phyloP scores from a whole-genome alignment of 2,329 filamentous ascomycete species.

The Fusarium ambrosium region DNA sequence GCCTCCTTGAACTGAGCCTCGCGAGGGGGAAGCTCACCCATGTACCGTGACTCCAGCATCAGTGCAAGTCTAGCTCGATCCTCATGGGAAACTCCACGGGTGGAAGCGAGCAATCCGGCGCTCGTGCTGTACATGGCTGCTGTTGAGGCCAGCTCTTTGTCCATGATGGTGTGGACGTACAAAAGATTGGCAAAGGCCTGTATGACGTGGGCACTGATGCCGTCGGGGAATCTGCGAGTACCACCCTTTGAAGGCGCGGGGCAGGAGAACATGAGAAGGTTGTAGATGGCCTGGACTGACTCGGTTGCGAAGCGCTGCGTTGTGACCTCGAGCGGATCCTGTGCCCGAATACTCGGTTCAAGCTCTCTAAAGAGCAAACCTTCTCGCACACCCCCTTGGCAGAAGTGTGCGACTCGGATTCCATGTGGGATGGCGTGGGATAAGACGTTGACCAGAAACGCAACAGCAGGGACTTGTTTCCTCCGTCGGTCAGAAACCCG shows the following conservation, averaged over 20 bases:
- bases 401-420: slow-evolving; percentile 75
- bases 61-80: slow-evolving; percentile 73
- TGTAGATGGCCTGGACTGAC: slow-evolving; percentile 60
- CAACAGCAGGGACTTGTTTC: slow-evolving; percentile 76
- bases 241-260: slow-evolving; percentile 52
- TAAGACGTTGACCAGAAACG: slow-evolving; percentile 75
- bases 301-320: slow-evolving; percentile 66
- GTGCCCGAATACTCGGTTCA: slow-evolving; percentile 58
- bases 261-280: slow-evolving; percentile 62
- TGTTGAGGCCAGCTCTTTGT: slow-evolving; percentile 68
- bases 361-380: slow-evolving; percentile 73
- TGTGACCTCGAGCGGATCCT: slow-evolving; percentile 71
- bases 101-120: slow-evolving; percentile 71
- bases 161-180: slow-evolving; percentile 64
- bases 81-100: slow-evolving; percentile 72
- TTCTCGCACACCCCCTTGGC: slow-evolving; percentile 78
- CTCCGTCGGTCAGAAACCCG: slow-evolving; percentile 75
- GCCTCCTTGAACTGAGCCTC: slow-evolving; percentile 68
- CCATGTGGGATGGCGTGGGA: slow-evolving; percentile 68
- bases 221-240: slow-evolving; percentile 51
- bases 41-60: slow-evolving; percentile 74
- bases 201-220: slow-evolving; percentile 63
- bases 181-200: slow-evolving; percentile 71
- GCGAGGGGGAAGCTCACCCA: slow-evolving; percentile 70
- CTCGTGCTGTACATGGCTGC: slow-evolving; percentile 74